Evolutionary conservation across 192 early-diverging fungal species (phyloP).

Genomic region (Pilaira anomala): DNA sequence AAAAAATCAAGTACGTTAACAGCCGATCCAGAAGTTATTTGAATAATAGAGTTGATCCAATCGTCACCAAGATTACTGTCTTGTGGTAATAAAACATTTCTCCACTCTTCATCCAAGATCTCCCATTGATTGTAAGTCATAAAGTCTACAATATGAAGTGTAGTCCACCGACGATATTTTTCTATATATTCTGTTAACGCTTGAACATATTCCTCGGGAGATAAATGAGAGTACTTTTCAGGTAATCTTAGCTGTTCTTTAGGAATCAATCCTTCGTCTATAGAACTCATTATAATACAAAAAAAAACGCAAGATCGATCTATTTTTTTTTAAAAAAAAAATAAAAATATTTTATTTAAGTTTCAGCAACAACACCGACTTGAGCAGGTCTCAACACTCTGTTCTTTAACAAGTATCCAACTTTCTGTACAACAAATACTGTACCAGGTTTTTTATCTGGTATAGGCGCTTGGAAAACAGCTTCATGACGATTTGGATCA

Average conservation of each 20-base stretch:
- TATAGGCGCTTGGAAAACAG: slow-evolving; percentile 89
- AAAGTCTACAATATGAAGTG: slow-evolving; percentile 48
- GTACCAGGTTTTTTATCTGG: slow-evolving; percentile 85
- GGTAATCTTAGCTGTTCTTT: neutral
- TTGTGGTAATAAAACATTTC: slow-evolving; percentile 34
- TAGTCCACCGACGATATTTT: slow-evolving; percentile 13
- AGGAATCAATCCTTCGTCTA: slow-evolving; percentile 1
- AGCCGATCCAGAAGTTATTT: slow-evolving; percentile 12
- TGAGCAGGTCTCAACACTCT: slow-evolving; percentile 93
- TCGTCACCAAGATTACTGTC: neutral
- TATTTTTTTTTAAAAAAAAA: neutral
- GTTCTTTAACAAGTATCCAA: slow-evolving; percentile 86
- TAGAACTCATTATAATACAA: neutral
- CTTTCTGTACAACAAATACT: slow-evolving; percentile 85
- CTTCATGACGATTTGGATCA: slow-evolving; percentile 91
- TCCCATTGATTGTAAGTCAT: slow-evolving; percentile 47
- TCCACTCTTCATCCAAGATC: slow-evolving; percentile 42
- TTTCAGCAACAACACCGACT: slow-evolving; percentile 85
- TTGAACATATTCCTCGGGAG: slow-evolving; percentile 15
- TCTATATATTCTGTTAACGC: slow-evolving; percentile 16
- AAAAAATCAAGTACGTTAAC: slow-evolving; percentile 20
- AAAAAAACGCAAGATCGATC: neutral
- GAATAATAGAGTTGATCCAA: slow-evolving; percentile 10
- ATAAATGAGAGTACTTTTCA: neutral
- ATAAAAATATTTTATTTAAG: neutral